Evolutionary conservation across 1,284 basidiomycete species (phyloP).

Genomic region (Ustilago vetiveriae): DNA sequence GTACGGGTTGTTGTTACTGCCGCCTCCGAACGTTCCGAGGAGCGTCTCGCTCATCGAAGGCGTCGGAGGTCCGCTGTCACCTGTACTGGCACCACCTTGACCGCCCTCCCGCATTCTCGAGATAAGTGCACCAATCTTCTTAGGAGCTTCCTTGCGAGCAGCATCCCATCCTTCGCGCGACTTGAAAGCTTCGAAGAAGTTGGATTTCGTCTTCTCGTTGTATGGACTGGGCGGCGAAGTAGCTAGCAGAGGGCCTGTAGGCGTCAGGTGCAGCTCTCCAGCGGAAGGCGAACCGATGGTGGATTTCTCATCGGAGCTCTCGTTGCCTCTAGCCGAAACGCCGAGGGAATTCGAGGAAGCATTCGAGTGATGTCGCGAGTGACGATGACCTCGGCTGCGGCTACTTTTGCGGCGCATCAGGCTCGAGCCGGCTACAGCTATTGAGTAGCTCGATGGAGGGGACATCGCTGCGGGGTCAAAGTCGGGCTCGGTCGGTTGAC

Average conservation of each 20-base stretch:
- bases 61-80: constrained; percentile 14
- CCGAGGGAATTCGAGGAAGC: constrained; percentile 22
- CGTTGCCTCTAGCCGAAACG: constrained; percentile 13
- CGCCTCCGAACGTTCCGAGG: constrained; percentile 24
- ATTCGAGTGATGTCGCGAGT: constrained; percentile 30
- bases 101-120: constrained; percentile 60
- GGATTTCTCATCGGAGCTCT: constrained; percentile 34
- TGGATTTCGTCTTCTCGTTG: constrained; percentile 27
- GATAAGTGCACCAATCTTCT: constrained; percentile 62
- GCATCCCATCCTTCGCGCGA: constrained; percentile 62
- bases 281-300: constrained; percentile 27
- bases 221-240: constrained; percentile 29
- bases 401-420: constrained; percentile 38
- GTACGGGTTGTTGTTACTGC: constrained; percentile 25
- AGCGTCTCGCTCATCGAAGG: constrained; percentile 34
- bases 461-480: constrained; percentile 13
- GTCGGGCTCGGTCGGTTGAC: constrained; percentile 11
- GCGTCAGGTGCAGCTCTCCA: constrained; percentile 9
- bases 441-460: constrained; percentile 17
- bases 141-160: constrained; percentile 62
- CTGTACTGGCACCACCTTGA: constrained; percentile 13
- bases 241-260: constrained; percentile 3
- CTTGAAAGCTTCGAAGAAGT: constrained; percentile 60
- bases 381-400: constrained; percentile 34
- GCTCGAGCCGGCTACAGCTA: constrained; percentile 1